Base-by-base conservation (phyloP, 2,329 filamentous ascomycete species). In the Fusarium siculi region DNA sequence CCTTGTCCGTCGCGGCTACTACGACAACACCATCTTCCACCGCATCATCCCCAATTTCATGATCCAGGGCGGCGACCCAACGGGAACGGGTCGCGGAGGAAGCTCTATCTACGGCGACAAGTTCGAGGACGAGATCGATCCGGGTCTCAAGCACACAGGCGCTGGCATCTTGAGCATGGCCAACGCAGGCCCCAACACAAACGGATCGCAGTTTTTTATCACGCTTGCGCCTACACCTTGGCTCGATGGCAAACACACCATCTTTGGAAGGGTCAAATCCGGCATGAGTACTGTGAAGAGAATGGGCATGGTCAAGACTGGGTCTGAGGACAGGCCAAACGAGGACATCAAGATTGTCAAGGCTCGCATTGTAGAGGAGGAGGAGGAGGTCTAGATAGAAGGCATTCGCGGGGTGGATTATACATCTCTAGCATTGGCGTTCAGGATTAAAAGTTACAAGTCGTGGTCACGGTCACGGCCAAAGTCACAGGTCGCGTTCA, bases 121-220 rank as follows among this genome's bases (percentile, higher is more conserved):
- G 80, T 98, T 98, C 81, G 94, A 92, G 69, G 96, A 99, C 84
- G 96, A 99, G 87, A 96, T 98, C 77, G 85, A 88, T 52, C 84
- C 90, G 5, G 85, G 86, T 9, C 85, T 99, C 61, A 96, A 96
- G 80, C 96, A 99, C 85, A 97, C 95, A 0, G 96, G 96, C 42
- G 95, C 96, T 8, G 96, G 96, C 2, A 87, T 98, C n/a, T 85
- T 99, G 77, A 95, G 92, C 84, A 99, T 99, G 96, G 96, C 96
- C 67, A 99, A 99, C 83, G 91, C 92, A 21, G 96, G 96, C 0
- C 93, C 94, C 14, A 91, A 98, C 82, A 97, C 96, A 40, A 98
- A 98, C 82, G 96, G 96, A 28, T 94, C 91, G 66, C 96, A 98
- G 84, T 99, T 98, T 84, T 98, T 98, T 81, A 91, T 99, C 75